Evolutionary conservation across 2,329 filamentous ascomycete species (phyloP), one percentile per base, ranked within the genome.

Genomic region (Epichloe brachyelytri): DNA sequence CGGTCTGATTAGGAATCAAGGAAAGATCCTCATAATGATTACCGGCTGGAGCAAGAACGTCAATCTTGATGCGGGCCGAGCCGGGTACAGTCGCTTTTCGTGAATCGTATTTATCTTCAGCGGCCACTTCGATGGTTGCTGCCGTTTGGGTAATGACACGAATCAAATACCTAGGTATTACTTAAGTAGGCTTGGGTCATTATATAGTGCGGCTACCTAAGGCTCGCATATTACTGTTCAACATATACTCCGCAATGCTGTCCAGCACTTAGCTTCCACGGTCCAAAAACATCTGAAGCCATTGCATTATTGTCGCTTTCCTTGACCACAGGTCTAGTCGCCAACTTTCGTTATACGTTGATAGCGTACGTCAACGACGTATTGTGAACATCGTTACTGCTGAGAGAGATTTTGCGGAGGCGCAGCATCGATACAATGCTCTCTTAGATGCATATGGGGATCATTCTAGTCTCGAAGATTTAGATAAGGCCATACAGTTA

Each of bases 381-480:
- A 53, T 57, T 20, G 59, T 61, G 44, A 62, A 58, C 17, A 14
- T 36, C 34, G 15, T 34, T 6, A 22, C 22, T 45, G 58, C 63
- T 45, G 67, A 71, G 62, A 50, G 57, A 50, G 57, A 66, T 43
- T 64, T 65, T 38, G 59, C 58, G n/a, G 65, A 67, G 48, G 62
- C 61, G 48, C 64, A 63, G 54, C 62, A 62, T 39, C 63, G 63
- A 46, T 68, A 73, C 53, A 65, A 69, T 19, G 63, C 71, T 51
- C 62, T 77, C 54, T 65, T 75, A 62, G 69, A 76, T 37, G 69
- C 74, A 51, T 77, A 77, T 53, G 73, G 74, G 45, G 72, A 74
- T 54, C 68, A 73, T 14, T 70, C 70, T 30, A 76, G 69, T 54
- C 63, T 77, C 4, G 68, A 71, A 26, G 70, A 70, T 55, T 63